These are phyloP conservation scores for Entoloma clypeatum DNA, from an alignment of 1,284 basidiomycete species.

Conservation along the genomic window DNA sequence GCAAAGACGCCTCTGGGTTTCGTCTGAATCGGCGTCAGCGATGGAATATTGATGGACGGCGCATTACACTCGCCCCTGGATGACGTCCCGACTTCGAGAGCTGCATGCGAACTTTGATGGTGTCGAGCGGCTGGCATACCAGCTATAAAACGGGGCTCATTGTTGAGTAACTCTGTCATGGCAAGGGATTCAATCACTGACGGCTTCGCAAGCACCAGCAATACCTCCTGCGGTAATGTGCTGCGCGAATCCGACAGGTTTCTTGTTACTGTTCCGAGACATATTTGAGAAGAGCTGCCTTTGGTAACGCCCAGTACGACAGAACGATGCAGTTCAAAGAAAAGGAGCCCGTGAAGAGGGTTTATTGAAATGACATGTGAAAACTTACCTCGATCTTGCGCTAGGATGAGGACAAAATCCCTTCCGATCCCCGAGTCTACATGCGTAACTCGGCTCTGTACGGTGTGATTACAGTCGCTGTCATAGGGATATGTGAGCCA, in stretches of 20 bases:
- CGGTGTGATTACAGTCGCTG: too few relatives aligned
- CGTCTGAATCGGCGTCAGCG: constrained; percentile 48
- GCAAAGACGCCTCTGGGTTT: constrained; percentile 93
- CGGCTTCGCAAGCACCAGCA: constrained; percentile 89
- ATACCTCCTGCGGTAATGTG: constrained; percentile 91
- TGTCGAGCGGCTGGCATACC: constrained; percentile 85
- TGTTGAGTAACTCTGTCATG: constrained; percentile 2
- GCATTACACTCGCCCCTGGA: constrained; percentile 65
- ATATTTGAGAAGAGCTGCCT: constrained; percentile 31
- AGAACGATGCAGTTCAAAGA: constrained; percentile 6
- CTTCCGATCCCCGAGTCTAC: too few relatives aligned
- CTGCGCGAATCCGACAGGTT: constrained; percentile 79
- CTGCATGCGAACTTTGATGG: constrained; percentile 99
- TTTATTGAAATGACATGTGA: too few relatives aligned
- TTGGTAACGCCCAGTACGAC: constrained; percentile 8
- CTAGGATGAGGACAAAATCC: too few relatives aligned
- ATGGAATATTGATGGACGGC: not conserved
- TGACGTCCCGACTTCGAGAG: constrained; percentile 76
- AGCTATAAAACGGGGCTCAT: constrained; percentile 39
- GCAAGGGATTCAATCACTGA: constrained; percentile 36
- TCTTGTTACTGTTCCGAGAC: constrained; percentile 61
- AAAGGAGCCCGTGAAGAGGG: constrained; percentile 7
- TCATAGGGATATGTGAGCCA: too few relatives aligned
- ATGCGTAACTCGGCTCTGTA: too few relatives aligned
- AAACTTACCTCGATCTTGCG: too few relatives aligned